phyloP scores from a whole-genome alignment of 2,329 filamentous ascomycete genomes.

The Geoglossum cookeanum region DNA sequence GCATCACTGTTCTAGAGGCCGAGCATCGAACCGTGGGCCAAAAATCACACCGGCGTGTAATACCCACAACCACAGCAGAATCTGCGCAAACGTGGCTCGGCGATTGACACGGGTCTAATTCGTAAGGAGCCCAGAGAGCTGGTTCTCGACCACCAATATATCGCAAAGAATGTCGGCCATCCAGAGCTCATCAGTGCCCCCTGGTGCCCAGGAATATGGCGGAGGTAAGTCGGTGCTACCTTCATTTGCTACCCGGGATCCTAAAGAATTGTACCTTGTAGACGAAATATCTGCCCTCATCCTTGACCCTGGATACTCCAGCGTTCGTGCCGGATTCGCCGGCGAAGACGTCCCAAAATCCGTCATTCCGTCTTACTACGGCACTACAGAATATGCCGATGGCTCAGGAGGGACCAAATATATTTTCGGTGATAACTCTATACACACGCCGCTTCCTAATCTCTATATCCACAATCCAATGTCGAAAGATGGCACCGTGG shows the following conservation, averaged over 20 bases:
- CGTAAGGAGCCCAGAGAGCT: background rate
- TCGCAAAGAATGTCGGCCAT: background rate
- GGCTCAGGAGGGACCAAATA: conserved; percentile 32
- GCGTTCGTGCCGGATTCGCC: conserved; percentile 84
- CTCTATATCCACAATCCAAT: conserved; percentile 87
- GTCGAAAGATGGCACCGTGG: conserved; percentile 70
- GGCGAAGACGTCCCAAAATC: conserved; percentile 96
- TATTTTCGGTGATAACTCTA: conserved; percentile 78
- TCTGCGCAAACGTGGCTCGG: background rate
- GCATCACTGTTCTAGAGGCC: background rate
- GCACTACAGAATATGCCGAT: conserved; percentile 28
- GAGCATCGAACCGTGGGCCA: background rate
- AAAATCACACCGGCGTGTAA: background rate
- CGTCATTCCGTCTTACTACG: conserved; percentile 80
- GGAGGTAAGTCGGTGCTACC: conserved; percentile 9
- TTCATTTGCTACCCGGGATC: background rate
- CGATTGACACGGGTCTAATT: background rate
- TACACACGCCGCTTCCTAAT: conserved; percentile 54
- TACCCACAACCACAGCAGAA: background rate
- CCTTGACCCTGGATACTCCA: conserved; percentile 83
- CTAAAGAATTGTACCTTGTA: conserved; percentile 19
- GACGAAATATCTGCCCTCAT: conserved; percentile 96
- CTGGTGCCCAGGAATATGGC: conserved; percentile 10
- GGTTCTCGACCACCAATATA: background rate
- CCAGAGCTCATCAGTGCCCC: conserved; percentile 6